Conservation (phyloP, 306 rosid genomes). For the Dalbergia cultrata region DNA sequence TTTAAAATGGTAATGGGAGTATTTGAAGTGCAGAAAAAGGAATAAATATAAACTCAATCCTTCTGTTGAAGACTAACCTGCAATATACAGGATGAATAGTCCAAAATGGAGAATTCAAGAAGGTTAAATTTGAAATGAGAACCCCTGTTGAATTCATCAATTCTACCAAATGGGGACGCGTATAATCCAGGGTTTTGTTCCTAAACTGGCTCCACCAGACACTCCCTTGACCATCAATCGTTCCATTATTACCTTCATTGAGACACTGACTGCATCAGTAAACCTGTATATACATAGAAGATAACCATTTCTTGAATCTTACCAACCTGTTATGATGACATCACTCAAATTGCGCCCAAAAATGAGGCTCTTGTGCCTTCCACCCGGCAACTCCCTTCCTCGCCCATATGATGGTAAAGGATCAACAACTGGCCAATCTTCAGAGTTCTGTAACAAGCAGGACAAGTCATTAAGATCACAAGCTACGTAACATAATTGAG, state of each 20-base stretch:
- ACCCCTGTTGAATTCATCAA: constrained; percentile 73
- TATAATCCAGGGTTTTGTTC: constrained; percentile 71
- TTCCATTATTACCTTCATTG: constrained; percentile 75
- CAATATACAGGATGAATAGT: constrained; percentile 85
- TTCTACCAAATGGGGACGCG: constrained; percentile 87
- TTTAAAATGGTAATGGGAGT: constrained; percentile 49
- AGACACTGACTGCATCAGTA: constrained; percentile 47
- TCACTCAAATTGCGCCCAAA: constrained; percentile 79
- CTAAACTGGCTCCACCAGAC: constrained; percentile 78
- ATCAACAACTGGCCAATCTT: constrained; percentile 82
- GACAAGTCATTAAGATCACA: constrained; percentile 36
- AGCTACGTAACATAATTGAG: constrained; percentile 36
- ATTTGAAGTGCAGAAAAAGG: constrained; percentile 45
- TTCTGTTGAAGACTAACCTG: constrained; percentile 67
- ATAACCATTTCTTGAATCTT: constrained; percentile 28
- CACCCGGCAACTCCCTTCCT: constrained; percentile 89
- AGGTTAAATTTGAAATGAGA: constrained; percentile 79
- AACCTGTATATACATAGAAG: constrained; percentile 33
- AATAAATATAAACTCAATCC: constrained; percentile 28
- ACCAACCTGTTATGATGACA: constrained; percentile 80
- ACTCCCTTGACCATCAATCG: constrained; percentile 79
- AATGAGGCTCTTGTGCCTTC: constrained; percentile 80
- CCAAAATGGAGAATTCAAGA: constrained; percentile 86
- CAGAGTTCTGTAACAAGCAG: constrained; percentile 57
- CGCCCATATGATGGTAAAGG: constrained; percentile 93